Conservation (phyloP, 331 rosid genomes). For the Arachis monticola region DNA sequence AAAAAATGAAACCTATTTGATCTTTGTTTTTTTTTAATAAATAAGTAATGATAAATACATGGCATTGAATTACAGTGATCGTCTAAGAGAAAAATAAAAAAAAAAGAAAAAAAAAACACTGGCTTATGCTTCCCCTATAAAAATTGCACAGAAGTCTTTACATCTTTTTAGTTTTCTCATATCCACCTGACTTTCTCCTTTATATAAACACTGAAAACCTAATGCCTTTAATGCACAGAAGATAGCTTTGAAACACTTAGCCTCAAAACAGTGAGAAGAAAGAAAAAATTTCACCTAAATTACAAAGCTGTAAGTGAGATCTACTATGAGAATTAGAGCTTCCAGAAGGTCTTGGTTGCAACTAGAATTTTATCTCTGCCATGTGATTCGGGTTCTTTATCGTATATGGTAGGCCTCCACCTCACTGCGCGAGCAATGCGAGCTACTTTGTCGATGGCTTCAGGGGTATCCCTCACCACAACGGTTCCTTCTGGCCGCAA, state of each 20-base stretch:
- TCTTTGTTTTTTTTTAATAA: background rate
- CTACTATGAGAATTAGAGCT: constrained; percentile 43
- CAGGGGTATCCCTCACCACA: constrained; percentile 80
- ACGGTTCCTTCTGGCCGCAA: constrained; percentile 92
- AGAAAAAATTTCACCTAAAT: constrained; percentile 47
- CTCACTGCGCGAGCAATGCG: constrained; percentile 74
- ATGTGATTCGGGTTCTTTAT: constrained; percentile 77
- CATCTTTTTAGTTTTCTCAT: constrained; percentile 37
- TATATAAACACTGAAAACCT: constrained; percentile 48
- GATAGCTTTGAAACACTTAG: constrained; percentile 32
- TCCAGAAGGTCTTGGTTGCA: constrained; percentile 81
- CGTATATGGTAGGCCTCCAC: constrained; percentile 69
- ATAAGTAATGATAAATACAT: constrained; percentile 22
- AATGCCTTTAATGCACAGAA: constrained; percentile 51
- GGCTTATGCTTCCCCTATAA: constrained; percentile 41
- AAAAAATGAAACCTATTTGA: too few species aligned
- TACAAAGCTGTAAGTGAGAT: constrained; percentile 51
- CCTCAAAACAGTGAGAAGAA: constrained; percentile 14
- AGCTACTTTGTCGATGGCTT: constrained; percentile 74
- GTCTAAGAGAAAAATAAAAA: constrained; percentile 33
- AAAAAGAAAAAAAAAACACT: constrained; percentile 23
- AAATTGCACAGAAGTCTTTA: constrained; percentile 47
- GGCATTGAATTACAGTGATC: constrained; percentile 39
- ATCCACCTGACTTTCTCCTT: constrained; percentile 51
- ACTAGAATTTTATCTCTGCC: constrained; percentile 80